These are phyloP conservation scores for Chenopodium album DNA, from an alignment of 148 eudicot genomes.

Conservation along the genomic window DNA sequence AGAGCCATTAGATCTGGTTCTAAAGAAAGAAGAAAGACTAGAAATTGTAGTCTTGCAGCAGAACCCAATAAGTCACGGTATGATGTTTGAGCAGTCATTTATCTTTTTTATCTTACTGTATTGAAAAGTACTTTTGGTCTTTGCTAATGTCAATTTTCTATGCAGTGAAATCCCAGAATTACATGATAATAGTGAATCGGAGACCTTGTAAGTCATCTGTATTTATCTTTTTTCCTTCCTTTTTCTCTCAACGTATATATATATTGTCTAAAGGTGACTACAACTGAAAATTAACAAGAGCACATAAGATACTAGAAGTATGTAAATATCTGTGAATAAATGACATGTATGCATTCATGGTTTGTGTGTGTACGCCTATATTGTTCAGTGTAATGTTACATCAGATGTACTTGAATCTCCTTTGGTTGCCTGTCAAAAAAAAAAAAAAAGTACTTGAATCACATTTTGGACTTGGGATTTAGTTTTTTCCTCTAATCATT, in stretches of 20 bases:
- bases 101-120: not conserved
- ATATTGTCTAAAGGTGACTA: too few species aligned
- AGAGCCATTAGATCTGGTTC: not conserved
- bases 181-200: slow-evolving; percentile 3
- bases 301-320: not conserved
- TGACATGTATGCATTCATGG: not conserved
- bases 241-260: not conserved
- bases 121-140: not conserved
- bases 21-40: not conserved
- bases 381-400: not conserved
- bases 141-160: not conserved
- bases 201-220: slow-evolving; percentile 20
- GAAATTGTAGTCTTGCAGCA: not conserved
- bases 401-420: not conserved
- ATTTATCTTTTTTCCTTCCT: not conserved
- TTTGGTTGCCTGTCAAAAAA: too few species aligned
- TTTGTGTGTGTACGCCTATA: not conserved
- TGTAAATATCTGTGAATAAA: too few species aligned
- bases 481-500: not conserved
- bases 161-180: slow-evolving; percentile 19
- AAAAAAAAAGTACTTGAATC: not conserved
- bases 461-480: not conserved
- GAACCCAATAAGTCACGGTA: slow-evolving; percentile 9
- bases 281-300: not conserved
- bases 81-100: slow-evolving; percentile 11